Base-by-base conservation (phyloP, 2,329 filamentous ascomycete genomes). In the Nigrograna mackinnonii region DNA sequence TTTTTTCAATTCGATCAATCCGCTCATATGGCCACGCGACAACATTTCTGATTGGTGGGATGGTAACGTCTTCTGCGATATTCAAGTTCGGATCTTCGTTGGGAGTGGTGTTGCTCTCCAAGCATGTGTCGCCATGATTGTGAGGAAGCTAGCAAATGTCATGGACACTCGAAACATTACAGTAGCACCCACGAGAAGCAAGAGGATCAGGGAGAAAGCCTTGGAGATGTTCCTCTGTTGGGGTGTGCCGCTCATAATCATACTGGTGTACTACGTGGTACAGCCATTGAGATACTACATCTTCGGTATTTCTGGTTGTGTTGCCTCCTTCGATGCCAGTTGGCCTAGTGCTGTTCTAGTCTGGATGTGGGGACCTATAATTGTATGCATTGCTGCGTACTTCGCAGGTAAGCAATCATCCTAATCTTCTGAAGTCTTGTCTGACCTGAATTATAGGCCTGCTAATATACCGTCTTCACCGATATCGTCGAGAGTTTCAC, bases 1-100 rank as follows among this genome's bases (percentile, higher is more conserved):
- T 54, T 42, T 83, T 39, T 74, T 79, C 60, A 79, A 75, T 50
- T 73, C 83, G 48, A 64, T 82, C 70, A 87, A 88, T 56, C 72
- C 83, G 2, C 60, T 85, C 37, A 76, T 87, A 46, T 89, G 85
- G 85, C 76, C 78, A 0, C 78, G 72, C 6, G 80, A 85, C 49
- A 69, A 85, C 49, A 55, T 78, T 11, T 26, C 56, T 0, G 60
- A 67, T 5, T 83, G 79, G 77, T 88, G 77, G 75, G 64, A 76
- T 44, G 85, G 85, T 4, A 57, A 62, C 4, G 77, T 75, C 2
- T 77, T 85, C 44, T 89, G 85, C 65, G 85, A 89, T 60, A 68
- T 88, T 36, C 75, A 86, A 52, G 72, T 77, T 40, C 82, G 84
- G 47, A 55, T 87, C 22, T 73, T 78, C 44, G 70, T 79, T 18